Base-by-base conservation (phyloP, 1,139 yeast species). In the Pneumocystis jirovecii region DNA sequence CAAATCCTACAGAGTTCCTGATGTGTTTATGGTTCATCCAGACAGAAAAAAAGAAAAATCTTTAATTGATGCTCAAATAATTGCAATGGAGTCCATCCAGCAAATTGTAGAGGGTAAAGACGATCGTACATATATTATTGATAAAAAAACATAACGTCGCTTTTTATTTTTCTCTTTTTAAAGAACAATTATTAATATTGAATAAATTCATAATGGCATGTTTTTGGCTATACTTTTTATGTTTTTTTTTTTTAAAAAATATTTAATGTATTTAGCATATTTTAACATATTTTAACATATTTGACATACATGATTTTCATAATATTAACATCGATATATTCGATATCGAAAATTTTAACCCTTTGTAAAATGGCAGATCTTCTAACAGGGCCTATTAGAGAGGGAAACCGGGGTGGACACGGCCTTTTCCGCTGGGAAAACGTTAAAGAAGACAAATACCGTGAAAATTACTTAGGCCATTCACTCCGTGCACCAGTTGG, bases 1-100 rank as follows among this genome's bases (percentile, higher is more conserved):
- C 66, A 87, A 90, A 61, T 85, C 96, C 57, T 91, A 93, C 78
- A 86, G 97, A 77, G 83, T 85, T 71, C 98, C 98, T 93, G 74
- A 84, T 82, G 73, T 87, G 89, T 70, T 80, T 91, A 71, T 95
- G 90, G 75, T 89, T 84, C 72, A 85, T 82, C 73, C 77, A 81
- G 40, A 76, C 79, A 69, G 83, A 83, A 74, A 81, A 79, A 74
- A 85, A 84, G 68, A 77, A 80, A 72, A 78, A 79, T 69, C 80
- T 85, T 60, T 87, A 96, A 95, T 82, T 80, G 64, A 80, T 82
- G 69, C 44, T 15, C 97, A 93, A 78, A 80, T 85, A 35, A 75
- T 77, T 69, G 83, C 85, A 74, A 86, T 89, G 87, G 97, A 93
- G 75, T 79, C 79, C 68, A 90, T 90, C 71, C 87, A 91, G 76